These are phyloP conservation scores for Ganoderma sp. DNA, from an alignment of 1,284 basidiomycete genomes.

Conservation along the genomic window DNA sequence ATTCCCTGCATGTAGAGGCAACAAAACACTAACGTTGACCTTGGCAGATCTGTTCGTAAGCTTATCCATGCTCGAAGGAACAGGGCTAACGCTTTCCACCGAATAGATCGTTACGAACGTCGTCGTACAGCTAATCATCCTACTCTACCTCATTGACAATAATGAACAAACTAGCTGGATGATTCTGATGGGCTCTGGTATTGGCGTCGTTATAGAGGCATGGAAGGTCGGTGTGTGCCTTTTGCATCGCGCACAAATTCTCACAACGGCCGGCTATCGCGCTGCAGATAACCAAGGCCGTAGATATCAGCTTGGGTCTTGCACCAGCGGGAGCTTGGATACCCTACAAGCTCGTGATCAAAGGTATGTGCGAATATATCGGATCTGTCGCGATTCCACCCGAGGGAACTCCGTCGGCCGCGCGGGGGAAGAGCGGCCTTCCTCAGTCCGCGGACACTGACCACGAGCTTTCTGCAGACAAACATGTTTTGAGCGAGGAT, in stretches of 20 bases:
- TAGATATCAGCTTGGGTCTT: constrained; percentile 77
- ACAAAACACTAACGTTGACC: background rate
- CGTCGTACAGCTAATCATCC: constrained; percentile 87
- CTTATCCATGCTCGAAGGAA: background rate
- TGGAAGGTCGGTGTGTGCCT: constrained; percentile 77
- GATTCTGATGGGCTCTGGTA: constrained; percentile 89
- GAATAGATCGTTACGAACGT: constrained; percentile 88
- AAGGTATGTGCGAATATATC: constrained; percentile 53
- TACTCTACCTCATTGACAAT: constrained; percentile 94
- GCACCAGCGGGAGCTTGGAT: constrained; percentile 66
- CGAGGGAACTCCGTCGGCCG: background rate
- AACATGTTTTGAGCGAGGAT: constrained; percentile 91
- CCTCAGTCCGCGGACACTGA: background rate
- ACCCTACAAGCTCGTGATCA: constrained; percentile 83
- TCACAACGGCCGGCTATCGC: background rate
- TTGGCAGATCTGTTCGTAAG: constrained; percentile 49
- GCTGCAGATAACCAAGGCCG: constrained; percentile 79
- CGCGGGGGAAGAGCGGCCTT: constrained; percentile 2
- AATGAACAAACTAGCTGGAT: constrained; percentile 96
- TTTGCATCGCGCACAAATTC: background rate
- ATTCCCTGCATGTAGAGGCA: background rate
- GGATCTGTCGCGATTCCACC: background rate
- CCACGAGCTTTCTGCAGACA: constrained; percentile 60
- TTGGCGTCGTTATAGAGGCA: constrained; percentile 90
- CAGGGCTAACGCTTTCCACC: constrained; percentile 15